Base-by-base conservation (phyloP, 108 stramenopile species). In the Nitzschia sp. region DNA sequence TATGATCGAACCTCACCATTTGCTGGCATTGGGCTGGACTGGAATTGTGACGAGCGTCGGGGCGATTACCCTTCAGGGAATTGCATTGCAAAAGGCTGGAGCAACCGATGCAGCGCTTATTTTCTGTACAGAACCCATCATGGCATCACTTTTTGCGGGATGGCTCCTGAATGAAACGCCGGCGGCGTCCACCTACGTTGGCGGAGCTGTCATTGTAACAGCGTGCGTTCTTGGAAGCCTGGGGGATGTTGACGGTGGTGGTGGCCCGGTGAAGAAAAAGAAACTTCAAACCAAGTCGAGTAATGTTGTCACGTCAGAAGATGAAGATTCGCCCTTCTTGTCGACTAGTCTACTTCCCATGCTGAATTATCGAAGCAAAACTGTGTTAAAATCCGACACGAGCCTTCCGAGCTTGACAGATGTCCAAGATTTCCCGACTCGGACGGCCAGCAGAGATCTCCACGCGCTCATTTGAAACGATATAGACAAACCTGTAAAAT, bases 21-120 rank as follows among this genome's bases (percentile, higher is more conserved):
- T 56, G 32, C 56, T 63, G 4, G 70, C 87, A 3, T 49, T 90
- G 15, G 36, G 54, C 5, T 93, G 86, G 84, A 93, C 91, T 8
- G 91, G 91, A 4, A 66, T 86, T 21, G 62, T 92, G 34, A 92
- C 88, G 8, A 92, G 85, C 19, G 84, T 83, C 9, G 49, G 87
- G 6, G 84, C 90, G 36, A 75, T 85, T 29, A 75, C 46, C 54
- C 47, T 78, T 25, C 85, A 93, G 81, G 89, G 85, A 15, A 29
- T 87, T 11, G 92, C 92, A 18, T 65, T 93, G 72, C 68, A 78
- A 65, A 74, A 59, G 25, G 59, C 89, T 27, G 72, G 75, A 42
- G 92, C 92, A 0, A 78, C 82, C 9, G 92, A 93, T 47, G 82
- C 88, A 9, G 86, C 89, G 21, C 47, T 93, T 45, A 81, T 85